Base-by-base conservation (phyloP, 345 rosid genomes). In the Lagerstroemia speciosa region DNA sequence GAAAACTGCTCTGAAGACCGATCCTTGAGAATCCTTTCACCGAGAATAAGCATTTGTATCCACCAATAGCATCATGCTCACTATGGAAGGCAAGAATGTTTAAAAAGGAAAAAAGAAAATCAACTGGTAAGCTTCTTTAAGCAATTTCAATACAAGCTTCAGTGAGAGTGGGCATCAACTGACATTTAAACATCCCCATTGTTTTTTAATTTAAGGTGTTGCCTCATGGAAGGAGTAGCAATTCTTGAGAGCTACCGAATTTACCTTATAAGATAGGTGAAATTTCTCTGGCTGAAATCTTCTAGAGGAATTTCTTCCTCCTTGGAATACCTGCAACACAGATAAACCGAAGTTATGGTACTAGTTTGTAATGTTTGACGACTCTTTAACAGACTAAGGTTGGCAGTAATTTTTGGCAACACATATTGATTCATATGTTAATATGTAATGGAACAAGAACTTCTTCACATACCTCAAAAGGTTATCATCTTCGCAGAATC, bases 181-280 rank as follows among this genome's bases (percentile, higher is more conserved):
- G 38, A 36, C 5, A 36, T 9, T 36, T 9, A 36, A 4, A 9
- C 2, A 36, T 9, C 5, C 38, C 38, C 38, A n/a, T n/a, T 36
- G 38, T 36, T 36, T 36, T 1, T 5, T 5, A 36, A 36, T 5
- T 4, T 36, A 36, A 0, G 10, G 14, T 41, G 2, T 41, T 41
- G 46, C 46, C 46, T 41, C 46, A 14, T 41, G 10, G 16, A 41
- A 41, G 3, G 14, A 6, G 10, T 4, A 48, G 26, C 26, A 9
- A 48, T 48, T 48, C 24, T 22, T 48, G 55, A 17, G 17, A 48
- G 24, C 24, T 16, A 34, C 29, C 37, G 45, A 63, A 69, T 84
- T 78, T 71, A 91, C 98, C 88, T 94, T 57, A 91, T 73, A 46
- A 92, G 90, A 82, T 84, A 89, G 1, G 98, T 87, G 80, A 89